A percentile compares a stretch with the other conserved stretches of the same genome.
Conservation (phyloP, 768 basidiomycete genomes). For the Lentinula sp. region DNA sequence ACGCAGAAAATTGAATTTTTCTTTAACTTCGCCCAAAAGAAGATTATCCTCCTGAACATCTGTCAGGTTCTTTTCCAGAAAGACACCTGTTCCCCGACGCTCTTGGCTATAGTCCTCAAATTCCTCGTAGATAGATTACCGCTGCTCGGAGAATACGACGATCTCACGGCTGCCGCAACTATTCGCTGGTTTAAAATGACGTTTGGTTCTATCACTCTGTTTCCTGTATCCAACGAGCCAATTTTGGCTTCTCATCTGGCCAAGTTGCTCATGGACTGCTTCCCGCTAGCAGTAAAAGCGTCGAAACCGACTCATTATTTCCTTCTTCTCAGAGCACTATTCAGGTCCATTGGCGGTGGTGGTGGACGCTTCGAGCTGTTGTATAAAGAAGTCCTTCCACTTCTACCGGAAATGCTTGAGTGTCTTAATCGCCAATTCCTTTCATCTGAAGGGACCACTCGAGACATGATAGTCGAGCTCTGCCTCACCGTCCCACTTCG, state of each 20-base stretch:
- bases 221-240: conserved; percentile 74
- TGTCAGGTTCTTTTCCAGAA: conserved; percentile 79
- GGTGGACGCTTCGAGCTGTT: conserved; percentile 90
- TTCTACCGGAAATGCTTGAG: conserved; percentile 96
- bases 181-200: conserved; percentile 95
- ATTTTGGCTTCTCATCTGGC: conserved; percentile 92
- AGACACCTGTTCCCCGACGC: conserved; percentile 69
- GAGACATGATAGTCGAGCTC: conserved; percentile 95
- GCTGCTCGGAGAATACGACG: conserved; percentile 79
- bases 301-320: conserved; percentile 90
- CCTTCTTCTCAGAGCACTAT: conserved; percentile 84
- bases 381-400: conserved; percentile 93
- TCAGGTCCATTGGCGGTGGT: conserved; percentile 87
- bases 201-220: conserved; percentile 77
- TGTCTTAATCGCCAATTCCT: conserved; percentile 86
- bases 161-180: conserved; percentile 73
- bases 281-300: conserved; percentile 89
- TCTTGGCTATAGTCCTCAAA: conserved; percentile 84
- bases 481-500: conserved; percentile 95
- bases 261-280: conserved; percentile 93
- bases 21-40: conserved; percentile 71
- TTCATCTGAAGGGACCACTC: conserved; percentile 71
- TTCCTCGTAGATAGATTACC: conserved; percentile 81
- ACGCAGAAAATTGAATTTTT: conserved; percentile 89
- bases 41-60: conserved; percentile 75